phyloP scores from a whole-genome alignment of 2,329 filamentous ascomycete species.

The Sarocladium kiliense region DNA sequence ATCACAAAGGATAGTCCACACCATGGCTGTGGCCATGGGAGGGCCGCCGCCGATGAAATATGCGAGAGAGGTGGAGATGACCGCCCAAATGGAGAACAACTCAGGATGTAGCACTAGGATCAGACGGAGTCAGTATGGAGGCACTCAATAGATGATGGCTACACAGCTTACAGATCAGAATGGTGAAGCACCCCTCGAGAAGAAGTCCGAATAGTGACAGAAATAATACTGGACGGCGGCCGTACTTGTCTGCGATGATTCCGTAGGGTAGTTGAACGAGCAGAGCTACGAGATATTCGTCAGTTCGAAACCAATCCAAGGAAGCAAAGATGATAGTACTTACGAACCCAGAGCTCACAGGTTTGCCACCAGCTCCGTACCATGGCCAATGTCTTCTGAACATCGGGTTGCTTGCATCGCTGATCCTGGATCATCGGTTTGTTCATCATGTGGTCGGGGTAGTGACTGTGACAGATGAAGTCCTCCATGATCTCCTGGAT shows the following conservation, averaged over 20 bases:
- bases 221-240: conserved; percentile 35
- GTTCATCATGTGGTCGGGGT: conserved; percentile 31
- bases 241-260: conserved; percentile 41
- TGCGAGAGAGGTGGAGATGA: conserved; percentile 27
- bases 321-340: conserved; percentile 13
- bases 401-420: conserved; percentile 42
- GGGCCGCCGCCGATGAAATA: conserved; percentile 36
- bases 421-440: conserved; percentile 27
- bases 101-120: conserved; percentile 29
- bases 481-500: conserved; percentile 46
- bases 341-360: conserved; percentile 43
- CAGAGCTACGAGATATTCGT: conserved; percentile 23
- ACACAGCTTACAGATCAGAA: conserved; percentile 29
- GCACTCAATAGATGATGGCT: too few relatives aligned
- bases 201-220: conserved; percentile 27
- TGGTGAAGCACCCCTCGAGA: conserved; percentile 22
- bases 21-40: conserved; percentile 34
- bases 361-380: conserved; percentile 38
- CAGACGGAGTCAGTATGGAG: background rate
- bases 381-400: conserved; percentile 48
- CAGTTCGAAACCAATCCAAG: background rate
- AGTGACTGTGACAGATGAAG: conserved; percentile 46
- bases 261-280: conserved; percentile 40
- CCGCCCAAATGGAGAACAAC: conserved; percentile 34
- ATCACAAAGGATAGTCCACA: conserved; percentile 41